phyloP scores from a whole-genome alignment of 441 rosid species.

The Adansonia madagascariensis region DNA sequence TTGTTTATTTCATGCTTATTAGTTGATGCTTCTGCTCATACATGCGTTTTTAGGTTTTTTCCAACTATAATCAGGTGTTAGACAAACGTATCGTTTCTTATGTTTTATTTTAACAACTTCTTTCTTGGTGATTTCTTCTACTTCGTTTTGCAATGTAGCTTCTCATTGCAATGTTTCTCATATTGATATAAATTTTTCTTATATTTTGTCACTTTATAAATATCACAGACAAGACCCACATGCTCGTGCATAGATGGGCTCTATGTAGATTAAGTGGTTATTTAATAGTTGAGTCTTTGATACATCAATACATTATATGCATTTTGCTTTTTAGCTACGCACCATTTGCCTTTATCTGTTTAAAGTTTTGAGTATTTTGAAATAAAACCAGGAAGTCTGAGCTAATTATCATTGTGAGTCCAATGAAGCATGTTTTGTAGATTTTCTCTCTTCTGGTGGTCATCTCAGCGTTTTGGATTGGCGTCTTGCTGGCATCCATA shows the following conservation, averaged over 20 bases:
- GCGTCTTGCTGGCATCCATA: conserved; percentile 72
- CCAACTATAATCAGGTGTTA: not conserved
- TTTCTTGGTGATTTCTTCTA: not conserved
- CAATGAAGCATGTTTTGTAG: conserved; percentile 87
- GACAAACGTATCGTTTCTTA: not conserved
- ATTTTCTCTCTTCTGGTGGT: conserved; percentile 64
- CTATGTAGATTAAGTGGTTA: not conserved
- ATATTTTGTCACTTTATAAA: not conserved
- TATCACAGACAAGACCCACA: not conserved
- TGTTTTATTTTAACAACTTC: not conserved
- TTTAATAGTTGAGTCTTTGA: not conserved
- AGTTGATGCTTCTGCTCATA: not conserved
- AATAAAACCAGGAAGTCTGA: conserved; percentile 23
- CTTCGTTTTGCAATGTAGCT: not conserved
- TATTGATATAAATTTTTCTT: not conserved
- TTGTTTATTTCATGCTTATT: not conserved
- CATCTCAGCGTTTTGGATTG: conserved; percentile 71
- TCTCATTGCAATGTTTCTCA: not conserved
- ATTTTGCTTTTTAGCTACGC: not conserved
- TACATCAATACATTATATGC: not conserved
- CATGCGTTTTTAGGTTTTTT: not conserved
- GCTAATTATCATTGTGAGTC: conserved; percentile 11
- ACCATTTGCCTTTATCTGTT: not conserved
- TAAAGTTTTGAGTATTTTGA: conserved; percentile 16
- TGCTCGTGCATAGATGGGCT: not conserved